Evolutionary conservation across 2,329 filamentous ascomycete genomes (phyloP), one percentile per base, ranked within the genome.

Genomic region (Calonectria pseudoturangicola): DNA sequence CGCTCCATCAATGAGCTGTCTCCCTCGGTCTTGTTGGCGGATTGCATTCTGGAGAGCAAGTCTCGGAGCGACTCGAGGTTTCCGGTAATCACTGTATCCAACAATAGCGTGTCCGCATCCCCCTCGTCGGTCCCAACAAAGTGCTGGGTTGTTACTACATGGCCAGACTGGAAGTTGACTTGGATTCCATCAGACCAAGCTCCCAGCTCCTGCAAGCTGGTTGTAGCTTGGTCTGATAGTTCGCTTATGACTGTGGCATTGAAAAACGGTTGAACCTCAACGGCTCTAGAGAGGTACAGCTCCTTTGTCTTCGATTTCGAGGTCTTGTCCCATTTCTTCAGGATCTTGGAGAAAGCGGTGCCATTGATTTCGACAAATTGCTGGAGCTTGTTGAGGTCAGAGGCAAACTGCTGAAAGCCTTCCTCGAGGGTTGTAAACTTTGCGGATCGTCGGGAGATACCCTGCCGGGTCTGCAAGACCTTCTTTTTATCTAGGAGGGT

Each of bases 321-420:
- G 1, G 96, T 98, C 90, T 99, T 99, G 86, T 99, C 97, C 97
- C 97, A 99, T 91, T 99, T 99, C 87, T 99, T 99, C 75, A 99
- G 87, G 72, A 99, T 99, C 85, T 99, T 99, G 33, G 96, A 98
- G 83, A 98, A 98, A 18, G 96, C 97, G 2, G 95, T 98, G 81
- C 97, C 96, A 82, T 99, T 99, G 82, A 98, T 94, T 84, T 98
- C 96, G 76, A 99, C 95, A 84, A 98, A 99, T 87, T 98, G 97
- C 88, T 98, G 95, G 18, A 99, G 90, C 86, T 99, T 99, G 86
- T 98, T 98, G 56, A 99, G 86, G 82, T 99, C 97, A 81, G 94
- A 96, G 81, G 96, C 96, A 83, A 99, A 99, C 83, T 98, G 95
- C 79, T 98, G 95, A 81, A 98, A 98, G 15, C 97, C 97, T 87